Conservation (phyloP, 1,139 yeast species). For the Candida pseudoviswanathii region DNA sequence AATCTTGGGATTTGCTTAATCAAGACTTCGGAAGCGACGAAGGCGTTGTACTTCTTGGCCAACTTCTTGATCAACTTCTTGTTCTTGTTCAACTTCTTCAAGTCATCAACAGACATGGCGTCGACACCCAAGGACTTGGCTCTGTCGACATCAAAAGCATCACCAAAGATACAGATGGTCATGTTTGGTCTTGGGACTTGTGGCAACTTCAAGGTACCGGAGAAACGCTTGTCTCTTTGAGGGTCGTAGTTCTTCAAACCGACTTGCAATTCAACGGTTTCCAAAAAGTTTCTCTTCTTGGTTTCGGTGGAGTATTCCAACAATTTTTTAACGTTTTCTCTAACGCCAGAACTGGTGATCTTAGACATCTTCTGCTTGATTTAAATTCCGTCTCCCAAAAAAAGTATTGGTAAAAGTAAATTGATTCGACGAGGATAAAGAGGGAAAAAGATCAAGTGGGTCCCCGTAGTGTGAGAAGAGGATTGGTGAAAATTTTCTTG, state of each 20-base stretch:
- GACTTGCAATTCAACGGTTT: conserved; percentile 99
- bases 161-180: conserved; percentile 99
- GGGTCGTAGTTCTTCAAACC: conserved; percentile 99
- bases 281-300: conserved; percentile 99
- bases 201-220: conserved; percentile 98
- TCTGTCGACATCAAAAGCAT: conserved; percentile 99
- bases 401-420: conserved; percentile 43
- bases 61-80: conserved; percentile 99
- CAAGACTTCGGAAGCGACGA: conserved; percentile 98
- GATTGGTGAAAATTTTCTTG: conserved; percentile 8
- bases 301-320: conserved; percentile 89
- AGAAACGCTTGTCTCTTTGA: conserved; percentile 99
- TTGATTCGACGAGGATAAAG: conserved; percentile 56
- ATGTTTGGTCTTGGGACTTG: conserved; percentile 99
- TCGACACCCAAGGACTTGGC: conserved; percentile 99
- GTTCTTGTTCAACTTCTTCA: conserved; percentile 99
- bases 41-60: conserved; percentile 99
- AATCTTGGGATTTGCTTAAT: conserved; percentile 99
- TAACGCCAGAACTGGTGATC: conserved; percentile 89
- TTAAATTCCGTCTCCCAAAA: conserved; percentile 67
- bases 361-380: conserved; percentile 73
- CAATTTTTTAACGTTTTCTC: conserved; percentile 94
- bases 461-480: conserved; percentile 3
- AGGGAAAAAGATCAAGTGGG: conserved; percentile 10
- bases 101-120: conserved; percentile 99